Base-by-base conservation (phyloP, 2,329 filamentous ascomycete species). In the Kalmusia sp. region DNA sequence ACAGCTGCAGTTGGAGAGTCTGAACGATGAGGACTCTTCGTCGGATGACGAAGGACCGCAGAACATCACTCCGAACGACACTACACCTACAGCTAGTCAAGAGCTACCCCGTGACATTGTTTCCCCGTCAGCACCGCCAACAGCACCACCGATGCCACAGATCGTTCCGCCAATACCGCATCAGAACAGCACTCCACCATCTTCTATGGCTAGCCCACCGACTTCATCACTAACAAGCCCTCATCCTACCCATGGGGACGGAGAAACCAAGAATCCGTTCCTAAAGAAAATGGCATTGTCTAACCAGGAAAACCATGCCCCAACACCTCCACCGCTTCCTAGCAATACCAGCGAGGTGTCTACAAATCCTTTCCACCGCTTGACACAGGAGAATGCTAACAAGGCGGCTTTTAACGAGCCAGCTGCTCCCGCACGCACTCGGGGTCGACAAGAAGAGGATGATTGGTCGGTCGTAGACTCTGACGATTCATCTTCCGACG, bases 281-380 rank as follows among this genome's bases (percentile, higher is more conserved):
- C 92, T 93, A 79, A 91, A 89, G 76, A 95, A 93, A 79, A 87
- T 96, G 81, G 87, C 87, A 44, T 89, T 93, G 71, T 80, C 86
- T 8, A 87, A 85, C 51, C 77, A 81, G 15, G 77, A 85, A 9
- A 74, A 80, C 48, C 72, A 78, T 33, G 59, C 74, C 27, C 59
- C 75, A 6, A 66, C 76, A n/a, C 69, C 79, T 2, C 70, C 78
- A 9, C 70, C 76, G 33, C 62, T 73, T 33, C 59, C 71, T 15
- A 73, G 73, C 59, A 71, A 78, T 43, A 58, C 76, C 76, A 56
- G 75, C 78, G 47, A 78, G 28, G 82, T 87, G 40, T 82, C 84
- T 21, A 98, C 91, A 8, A 99, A 99, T 71, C 95, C 95, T 4
- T 99, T 98, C 86, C 91, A 96, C 74, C 90, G 92, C 51, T 86